Percentiles rank a stretch among this genome's conserved stretches.
phyloP scores from a whole-genome alignment of 306 rosid genomes.

The Bauhinia variegata region DNA sequence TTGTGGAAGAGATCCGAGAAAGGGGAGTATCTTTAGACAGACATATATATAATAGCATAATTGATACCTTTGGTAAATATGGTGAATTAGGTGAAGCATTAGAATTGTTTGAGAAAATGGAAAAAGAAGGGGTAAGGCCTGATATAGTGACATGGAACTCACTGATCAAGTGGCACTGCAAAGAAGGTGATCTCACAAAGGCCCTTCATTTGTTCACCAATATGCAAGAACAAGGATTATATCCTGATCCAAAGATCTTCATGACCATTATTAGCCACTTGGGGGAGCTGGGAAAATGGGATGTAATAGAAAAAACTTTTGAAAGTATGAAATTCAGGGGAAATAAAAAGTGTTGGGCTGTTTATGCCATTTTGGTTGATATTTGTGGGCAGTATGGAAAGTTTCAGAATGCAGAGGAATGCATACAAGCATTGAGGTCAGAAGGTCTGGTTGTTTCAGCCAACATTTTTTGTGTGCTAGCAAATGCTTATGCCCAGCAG shows the following conservation, averaged over 20 bases:
- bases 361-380: conserved; percentile 71
- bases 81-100: conserved; percentile 69
- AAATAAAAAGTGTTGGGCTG: conserved; percentile 48
- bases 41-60: conserved; percentile 63
- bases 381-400: conserved; percentile 81
- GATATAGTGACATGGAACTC: conserved; percentile 75
- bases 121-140: conserved; percentile 59
- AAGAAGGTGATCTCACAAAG: conserved; percentile 55
- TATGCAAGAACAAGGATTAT: conserved; percentile 75
- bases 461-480: conserved; percentile 62
- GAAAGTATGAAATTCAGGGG: conserved; percentile 64
- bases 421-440: conserved; percentile 61
- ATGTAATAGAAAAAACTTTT: conserved; percentile 54
- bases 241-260: conserved; percentile 84
- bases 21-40: conserved; percentile 59
- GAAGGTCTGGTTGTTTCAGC: conserved; percentile 64
- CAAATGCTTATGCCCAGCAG: conserved; percentile 86
- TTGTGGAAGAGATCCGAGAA: conserved; percentile 62
- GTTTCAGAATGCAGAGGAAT: conserved; percentile 62
- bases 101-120: conserved; percentile 66
- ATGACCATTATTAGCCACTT: conserved; percentile 61
- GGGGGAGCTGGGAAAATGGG: conserved; percentile 87
- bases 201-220: conserved; percentile 58
- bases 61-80: conserved; percentile 74
- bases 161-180: conserved; percentile 70